phyloP scores from a whole-genome alignment of 2,329 filamentous ascomycete genomes.

The Rosellinia necatrix region DNA sequence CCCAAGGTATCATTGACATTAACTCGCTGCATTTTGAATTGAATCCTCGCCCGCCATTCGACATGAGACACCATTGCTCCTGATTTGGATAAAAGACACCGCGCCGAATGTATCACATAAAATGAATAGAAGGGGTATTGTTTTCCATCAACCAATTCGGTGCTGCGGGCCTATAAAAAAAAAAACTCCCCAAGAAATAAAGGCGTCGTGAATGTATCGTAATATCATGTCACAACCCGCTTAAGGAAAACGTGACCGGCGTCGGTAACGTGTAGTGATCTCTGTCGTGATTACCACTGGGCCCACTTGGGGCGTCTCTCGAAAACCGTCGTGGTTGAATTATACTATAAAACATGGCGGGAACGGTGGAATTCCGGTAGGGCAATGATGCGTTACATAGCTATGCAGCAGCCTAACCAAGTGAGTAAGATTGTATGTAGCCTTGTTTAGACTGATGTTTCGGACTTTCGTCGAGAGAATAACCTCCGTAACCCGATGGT shows the following conservation, averaged over 20 bases:
- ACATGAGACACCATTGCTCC: constrained; percentile 17
- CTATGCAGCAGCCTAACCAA: not conserved
- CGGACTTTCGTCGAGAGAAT: constrained; percentile 31
- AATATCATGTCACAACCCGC: constrained; percentile 4
- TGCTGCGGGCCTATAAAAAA: not conserved
- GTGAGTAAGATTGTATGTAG: not conserved
- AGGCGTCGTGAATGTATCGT: constrained; percentile 1
- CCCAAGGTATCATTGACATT: constrained; percentile 20
- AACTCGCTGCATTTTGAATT: constrained; percentile 18
- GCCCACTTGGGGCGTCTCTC: not conserved
- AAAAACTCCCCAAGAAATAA: constrained; percentile 3
- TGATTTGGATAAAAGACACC: constrained; percentile 13
- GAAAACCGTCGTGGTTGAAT: not conserved
- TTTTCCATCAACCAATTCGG: not conserved
- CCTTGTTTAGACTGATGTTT: constrained; percentile 20
- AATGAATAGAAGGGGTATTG: constrained; percentile 10
- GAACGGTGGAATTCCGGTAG: not conserved
- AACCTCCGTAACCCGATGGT: constrained; percentile 31
- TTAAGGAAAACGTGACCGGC: not conserved
- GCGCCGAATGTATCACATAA: constrained; percentile 20
- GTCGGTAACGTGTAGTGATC: not conserved
- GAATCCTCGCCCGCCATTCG: constrained; percentile 8
- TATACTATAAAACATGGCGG: constrained; percentile 8
- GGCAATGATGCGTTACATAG: not conserved
- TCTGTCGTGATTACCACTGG: not conserved